Evolutionary conservation across 1,284 basidiomycete genomes (phyloP), one percentile per base, ranked within the genome.

Genomic region (Rhodotorula glutinis): DNA sequence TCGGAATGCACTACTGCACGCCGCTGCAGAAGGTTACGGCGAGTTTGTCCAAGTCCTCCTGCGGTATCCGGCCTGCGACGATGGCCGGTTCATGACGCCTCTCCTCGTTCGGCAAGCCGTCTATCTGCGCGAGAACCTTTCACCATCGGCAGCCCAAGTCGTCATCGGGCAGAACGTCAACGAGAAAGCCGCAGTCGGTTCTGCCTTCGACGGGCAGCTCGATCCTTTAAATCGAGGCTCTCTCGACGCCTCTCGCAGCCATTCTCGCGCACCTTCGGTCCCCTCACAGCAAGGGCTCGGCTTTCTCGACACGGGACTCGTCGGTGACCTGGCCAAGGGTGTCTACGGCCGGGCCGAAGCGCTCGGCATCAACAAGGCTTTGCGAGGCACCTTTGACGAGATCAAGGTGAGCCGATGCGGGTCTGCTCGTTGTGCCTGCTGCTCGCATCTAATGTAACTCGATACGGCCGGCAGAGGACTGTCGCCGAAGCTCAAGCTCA

Each of bases 21-120:
- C 87, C 25, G 59, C 63, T 11, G 14, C 19, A 4, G 59, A 57
- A 3, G 62, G 66, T 14, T 93, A 95, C 77, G 90, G 87, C 65
- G 84, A 83, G 1, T 88, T 94, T 73, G 82, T 97, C 30, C 91
- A 90, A 41, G 82, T 84, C 67, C 83, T 96, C 29, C 81, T 97
- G 33, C 89, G 90, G 69, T 96, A 95, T 78, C 91, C 92, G 1
- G 64, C 78, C 11, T 79, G 79, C 25, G 74, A 74, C 13, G 69
- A 73, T 55, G 68, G 65, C 3, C 53, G 21, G 44, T 70, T 29
- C 66, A 75, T 9, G 75, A 71, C 78, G 85, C 59, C 82, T 21
- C 82, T 95, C 33, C 83, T 97, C 29, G 79, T 95, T 29, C 84
- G 85, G 40, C 93, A 97, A 78, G 93, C 92, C 1, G 78, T 90